phyloP scores from a whole-genome alignment of 306 rosid genomes.

The Prunus davidiana region DNA sequence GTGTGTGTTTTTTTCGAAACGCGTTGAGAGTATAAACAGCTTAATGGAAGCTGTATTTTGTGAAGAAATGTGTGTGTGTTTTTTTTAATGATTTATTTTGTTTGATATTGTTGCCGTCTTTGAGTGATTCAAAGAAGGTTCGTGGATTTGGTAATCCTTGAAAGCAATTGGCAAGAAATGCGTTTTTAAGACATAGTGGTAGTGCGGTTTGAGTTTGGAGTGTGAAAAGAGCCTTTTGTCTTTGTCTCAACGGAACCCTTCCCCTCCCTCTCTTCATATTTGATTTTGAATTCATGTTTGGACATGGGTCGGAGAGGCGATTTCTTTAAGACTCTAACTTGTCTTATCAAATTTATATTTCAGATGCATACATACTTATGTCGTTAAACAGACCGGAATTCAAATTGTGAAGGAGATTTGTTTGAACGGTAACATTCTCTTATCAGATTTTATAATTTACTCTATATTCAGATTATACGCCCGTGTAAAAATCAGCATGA shows the following conservation, averaged over 20 bases:
- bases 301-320: background rate
- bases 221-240: background rate
- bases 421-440: background rate
- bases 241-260: conserved; percentile 7
- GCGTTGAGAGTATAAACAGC: conserved; percentile 33
- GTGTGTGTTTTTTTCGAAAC: conserved; percentile 5
- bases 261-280: background rate
- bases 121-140: conserved; percentile 28
- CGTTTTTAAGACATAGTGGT: background rate
- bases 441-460: background rate
- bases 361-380: no score
- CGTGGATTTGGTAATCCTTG: background rate
- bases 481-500: background rate
- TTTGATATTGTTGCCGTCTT: conserved; percentile 3
- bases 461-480: no score
- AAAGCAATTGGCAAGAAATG: background rate
- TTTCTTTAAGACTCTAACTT: background rate
- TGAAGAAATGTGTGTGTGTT: background rate
- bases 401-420: no score
- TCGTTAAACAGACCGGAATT: no score
- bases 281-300: background rate
- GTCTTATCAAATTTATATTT: no score
- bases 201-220: background rate
- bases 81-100: background rate
- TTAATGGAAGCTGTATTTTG: conserved; percentile 22